A percentile compares a stretch with the other conserved stretches of the same genome.
Conservation (phyloP, 352 stramenopile species). For the Phytophthora rubi region DNA sequence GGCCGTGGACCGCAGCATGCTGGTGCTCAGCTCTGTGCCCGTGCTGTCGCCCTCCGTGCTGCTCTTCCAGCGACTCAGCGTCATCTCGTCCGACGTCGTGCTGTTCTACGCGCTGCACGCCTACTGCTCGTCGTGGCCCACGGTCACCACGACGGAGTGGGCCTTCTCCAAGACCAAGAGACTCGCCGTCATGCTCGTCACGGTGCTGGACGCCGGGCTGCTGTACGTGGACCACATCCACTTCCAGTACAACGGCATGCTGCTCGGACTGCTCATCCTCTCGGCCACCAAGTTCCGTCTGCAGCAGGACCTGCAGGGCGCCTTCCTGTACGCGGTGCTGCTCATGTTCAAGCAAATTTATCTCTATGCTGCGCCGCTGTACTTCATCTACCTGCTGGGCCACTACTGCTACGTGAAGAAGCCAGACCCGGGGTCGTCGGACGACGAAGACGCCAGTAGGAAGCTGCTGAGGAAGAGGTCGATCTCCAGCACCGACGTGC, state of each 20-base stretch:
- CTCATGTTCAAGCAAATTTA: slow-evolving; percentile 99
- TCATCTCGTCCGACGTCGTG: slow-evolving; percentile 91
- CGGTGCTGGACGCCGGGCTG: slow-evolving; percentile 93
- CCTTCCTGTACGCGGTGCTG: slow-evolving; percentile 91
- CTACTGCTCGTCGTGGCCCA: slow-evolving; percentile 86
- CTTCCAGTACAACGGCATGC: slow-evolving; percentile 99
- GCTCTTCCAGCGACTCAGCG: slow-evolving; percentile 93
- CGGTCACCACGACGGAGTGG: slow-evolving; percentile 72
- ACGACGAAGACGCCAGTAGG: slow-evolving; percentile 20
- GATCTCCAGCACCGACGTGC: slow-evolving; percentile 73
- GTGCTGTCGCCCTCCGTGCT: slow-evolving; percentile 71
- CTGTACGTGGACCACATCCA: slow-evolving; percentile 98
- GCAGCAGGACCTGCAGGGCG: slow-evolving; percentile 87
- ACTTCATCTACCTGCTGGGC: slow-evolving; percentile 96
- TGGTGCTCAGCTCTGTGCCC: slow-evolving; percentile 65
- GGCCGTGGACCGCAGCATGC: slow-evolving; percentile 65
- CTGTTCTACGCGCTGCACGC: slow-evolving; percentile 85
- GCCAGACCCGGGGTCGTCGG: slow-evolving; percentile 14
- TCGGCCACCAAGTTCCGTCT: slow-evolving; percentile 86
- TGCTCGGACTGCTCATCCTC: slow-evolving; percentile 94
- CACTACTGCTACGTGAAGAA: slow-evolving; percentile 88
- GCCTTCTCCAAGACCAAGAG: slow-evolving; percentile 68
- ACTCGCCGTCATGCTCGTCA: slow-evolving; percentile 83
- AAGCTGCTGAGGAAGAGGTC: slow-evolving; percentile 59
- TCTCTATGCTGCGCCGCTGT: slow-evolving; percentile 94